A percentile compares a stretch with the other conserved stretches of the same genome.
These are phyloP conservation scores for Penicillium sp. DNA, from an alignment of 2,329 filamentous ascomycete genomes.

Conservation along the genomic window DNA sequence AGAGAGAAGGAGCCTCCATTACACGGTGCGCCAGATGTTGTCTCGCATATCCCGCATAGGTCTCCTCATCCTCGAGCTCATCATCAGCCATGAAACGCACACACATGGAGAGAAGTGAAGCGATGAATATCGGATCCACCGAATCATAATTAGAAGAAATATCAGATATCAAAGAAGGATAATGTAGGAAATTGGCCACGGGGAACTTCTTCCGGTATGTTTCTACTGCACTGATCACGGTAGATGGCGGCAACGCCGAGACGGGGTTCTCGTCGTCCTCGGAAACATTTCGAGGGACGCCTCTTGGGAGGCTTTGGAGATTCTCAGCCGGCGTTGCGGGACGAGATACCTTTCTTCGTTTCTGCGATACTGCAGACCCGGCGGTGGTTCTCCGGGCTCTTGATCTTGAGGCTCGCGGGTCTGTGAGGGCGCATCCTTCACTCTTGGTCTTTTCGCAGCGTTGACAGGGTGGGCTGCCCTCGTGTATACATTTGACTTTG, in stretches of 20 bases:
- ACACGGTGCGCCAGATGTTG: constrained; percentile 28
- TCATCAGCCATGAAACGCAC: constrained; percentile 29
- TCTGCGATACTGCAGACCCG: constrained; percentile 9
- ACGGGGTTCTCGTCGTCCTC: constrained; percentile 18
- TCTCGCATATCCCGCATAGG: constrained; percentile 32
- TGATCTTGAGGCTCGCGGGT: constrained; percentile 24
- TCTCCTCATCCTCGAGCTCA: constrained; percentile 24
- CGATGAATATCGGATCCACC: constrained; percentile 34
- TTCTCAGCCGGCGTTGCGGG: neutral
- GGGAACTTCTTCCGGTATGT: constrained; percentile 37
- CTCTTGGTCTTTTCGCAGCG: constrained; percentile 27
- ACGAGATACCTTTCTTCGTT: constrained; percentile 13
- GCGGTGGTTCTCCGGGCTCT: constrained; percentile 1
- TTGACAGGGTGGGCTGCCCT: constrained; percentile 32
- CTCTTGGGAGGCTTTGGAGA: constrained; percentile 1
- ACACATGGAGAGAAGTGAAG: constrained; percentile 33
- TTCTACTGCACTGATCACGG: constrained; percentile 32
- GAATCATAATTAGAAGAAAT: constrained; percentile 27
- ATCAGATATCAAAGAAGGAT: constrained; percentile 34
- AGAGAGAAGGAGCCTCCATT: constrained; percentile 33
- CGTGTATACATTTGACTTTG: constrained; percentile 36
- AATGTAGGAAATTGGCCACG: constrained; percentile 36
- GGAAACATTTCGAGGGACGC: constrained; percentile 1
- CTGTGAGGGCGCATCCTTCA: constrained; percentile 27
- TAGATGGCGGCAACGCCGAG: constrained; percentile 22